Conservation (phyloP, 2,329 filamentous ascomycete species). For the Mycosphaerella arachidis region DNA sequence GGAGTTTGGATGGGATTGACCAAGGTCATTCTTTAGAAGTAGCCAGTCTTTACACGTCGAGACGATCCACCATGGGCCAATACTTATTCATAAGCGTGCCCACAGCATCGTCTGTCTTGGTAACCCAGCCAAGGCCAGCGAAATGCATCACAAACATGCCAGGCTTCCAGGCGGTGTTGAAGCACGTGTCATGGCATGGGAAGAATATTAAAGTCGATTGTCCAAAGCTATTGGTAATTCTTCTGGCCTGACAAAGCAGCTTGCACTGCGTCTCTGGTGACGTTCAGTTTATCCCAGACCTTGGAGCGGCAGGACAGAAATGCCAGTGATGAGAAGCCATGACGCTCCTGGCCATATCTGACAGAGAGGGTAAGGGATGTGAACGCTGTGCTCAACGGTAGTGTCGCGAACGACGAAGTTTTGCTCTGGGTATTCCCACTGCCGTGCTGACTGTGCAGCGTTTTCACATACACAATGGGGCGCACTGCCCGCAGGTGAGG, state of each 20-base stretch:
- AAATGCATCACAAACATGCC: constrained; percentile 29
- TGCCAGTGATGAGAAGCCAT: background rate
- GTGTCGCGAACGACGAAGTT: background rate
- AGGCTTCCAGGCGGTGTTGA: constrained; percentile 30
- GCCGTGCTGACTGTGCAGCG: background rate
- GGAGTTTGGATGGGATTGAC: background rate
- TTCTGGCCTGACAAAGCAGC: constrained; percentile 23
- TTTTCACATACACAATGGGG: too few relatives aligned
- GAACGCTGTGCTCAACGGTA: background rate
- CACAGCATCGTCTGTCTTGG: background rate
- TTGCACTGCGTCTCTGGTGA: constrained; percentile 20
- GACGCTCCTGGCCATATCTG: background rate
- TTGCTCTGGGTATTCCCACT: too few relatives aligned
- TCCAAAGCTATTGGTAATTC: constrained; percentile 40
- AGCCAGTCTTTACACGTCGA: too few relatives aligned
- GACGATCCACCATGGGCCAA: background rate
- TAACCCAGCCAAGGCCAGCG: background rate
- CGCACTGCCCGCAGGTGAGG: too few relatives aligned
- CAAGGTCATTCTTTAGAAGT: too few relatives aligned
- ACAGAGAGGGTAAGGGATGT: background rate
- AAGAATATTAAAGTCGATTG: constrained; percentile 42
- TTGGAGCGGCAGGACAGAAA: constrained; percentile 8
- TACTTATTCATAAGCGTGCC: background rate
- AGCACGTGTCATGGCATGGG: constrained; percentile 32
- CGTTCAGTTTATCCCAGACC: constrained; percentile 38